Base-by-base conservation (phyloP, 768 basidiomycete species). In the Rhizopogon sp. region DNA sequence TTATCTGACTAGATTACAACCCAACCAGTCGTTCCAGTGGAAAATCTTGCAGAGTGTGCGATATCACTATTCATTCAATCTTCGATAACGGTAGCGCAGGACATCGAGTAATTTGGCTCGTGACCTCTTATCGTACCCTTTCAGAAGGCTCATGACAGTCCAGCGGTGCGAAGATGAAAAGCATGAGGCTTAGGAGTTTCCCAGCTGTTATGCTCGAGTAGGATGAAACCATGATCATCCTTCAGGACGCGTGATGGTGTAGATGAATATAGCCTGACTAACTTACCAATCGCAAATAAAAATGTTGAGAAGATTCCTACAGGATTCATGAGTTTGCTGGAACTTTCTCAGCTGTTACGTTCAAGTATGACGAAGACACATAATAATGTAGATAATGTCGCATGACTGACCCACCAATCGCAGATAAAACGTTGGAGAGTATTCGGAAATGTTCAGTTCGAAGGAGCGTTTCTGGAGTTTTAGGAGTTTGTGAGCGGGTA, bases 401-500 rank as follows among this genome's bases (percentile, higher is more conserved):
- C 28, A 56, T 84, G 22, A 79, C 76, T 7, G 78, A 78, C 55
- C 68, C 79, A 29, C 55, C 69, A 20, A 49, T 49, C 35, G 35
- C 35, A 37, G 37, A 37, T 37, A 49, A 75, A 76, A 28, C 73
- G 73, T 50, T 62, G 68, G 33, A 56, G 20, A 35, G 60, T 59
- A 50, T 67, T 63, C 40, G 51, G 68, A 35, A 56, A 28, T 53
- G 33, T 68, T 16, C 44, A 54, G 3, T 39, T 68, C 11, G 54
- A 66, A 17, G 64, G 60, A 13, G 68, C 71, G 22, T 52, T 77
- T 20, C 58, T 73, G 55, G 66, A 73, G 28, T 77, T 82, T 20
- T 64, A 70, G 39, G 50, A 79, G 39, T 85, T 85, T 54, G 66
- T 85, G 17, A 78, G 76, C 37, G 82, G 79, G 3, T 74, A 71